Conservation (phyloP, 139 green algal genomes). For the Pleodorina starrii region DNA sequence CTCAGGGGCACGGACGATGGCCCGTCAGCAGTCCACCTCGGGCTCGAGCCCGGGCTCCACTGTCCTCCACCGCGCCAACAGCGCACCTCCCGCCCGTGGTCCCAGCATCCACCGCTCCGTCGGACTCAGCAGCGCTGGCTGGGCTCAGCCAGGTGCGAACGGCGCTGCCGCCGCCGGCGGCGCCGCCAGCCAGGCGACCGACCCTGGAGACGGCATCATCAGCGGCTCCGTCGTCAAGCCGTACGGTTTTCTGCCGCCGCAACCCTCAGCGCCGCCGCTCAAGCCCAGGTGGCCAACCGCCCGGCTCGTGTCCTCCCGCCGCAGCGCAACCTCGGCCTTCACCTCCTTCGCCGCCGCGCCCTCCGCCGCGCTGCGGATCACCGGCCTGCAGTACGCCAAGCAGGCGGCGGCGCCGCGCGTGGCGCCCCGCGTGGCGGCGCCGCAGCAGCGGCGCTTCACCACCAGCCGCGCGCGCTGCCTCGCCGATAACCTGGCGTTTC, state of each 20-base stretch:
- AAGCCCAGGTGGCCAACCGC: not conserved
- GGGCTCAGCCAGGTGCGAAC: not conserved
- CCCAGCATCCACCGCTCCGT: not conserved
- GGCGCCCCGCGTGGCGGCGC: not conserved
- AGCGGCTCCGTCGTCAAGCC: not conserved
- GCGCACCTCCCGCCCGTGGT: not conserved
- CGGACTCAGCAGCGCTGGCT: not conserved
- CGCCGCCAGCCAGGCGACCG: too few relatives aligned
- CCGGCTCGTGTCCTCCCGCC: not conserved
- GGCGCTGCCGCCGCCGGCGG: not conserved
- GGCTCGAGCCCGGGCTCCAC: not conserved
- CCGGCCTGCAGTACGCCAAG: not conserved
- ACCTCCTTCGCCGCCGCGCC: constrained; percentile 1
- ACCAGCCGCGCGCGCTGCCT: constrained; percentile 2
- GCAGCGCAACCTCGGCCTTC: not conserved
- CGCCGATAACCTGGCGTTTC: not conserved
- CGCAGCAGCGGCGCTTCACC: not conserved
- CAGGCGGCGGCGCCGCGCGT: not conserved
- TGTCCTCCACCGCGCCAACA: not conserved
- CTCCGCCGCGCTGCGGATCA: not conserved
- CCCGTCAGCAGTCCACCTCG: not conserved
- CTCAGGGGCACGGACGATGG: not conserved
- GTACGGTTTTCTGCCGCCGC: not conserved
- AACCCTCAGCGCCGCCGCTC: not conserved
- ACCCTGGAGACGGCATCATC: not conserved